These are phyloP conservation scores for Trematosphaeria pertusa DNA, from an alignment of 2,329 filamentous ascomycete genomes.

Conservation along the genomic window DNA sequence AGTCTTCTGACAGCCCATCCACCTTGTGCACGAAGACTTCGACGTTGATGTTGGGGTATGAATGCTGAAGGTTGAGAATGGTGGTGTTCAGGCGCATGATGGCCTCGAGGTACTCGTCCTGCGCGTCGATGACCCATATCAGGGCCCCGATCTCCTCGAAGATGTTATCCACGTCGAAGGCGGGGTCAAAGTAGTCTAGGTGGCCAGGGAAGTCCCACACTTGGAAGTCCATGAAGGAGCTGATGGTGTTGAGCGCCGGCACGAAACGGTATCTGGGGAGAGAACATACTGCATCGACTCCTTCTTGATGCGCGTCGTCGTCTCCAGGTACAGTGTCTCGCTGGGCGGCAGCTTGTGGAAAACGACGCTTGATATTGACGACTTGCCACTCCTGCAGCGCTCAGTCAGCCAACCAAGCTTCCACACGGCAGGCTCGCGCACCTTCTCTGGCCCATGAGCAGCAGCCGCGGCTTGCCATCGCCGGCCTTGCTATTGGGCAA, in stretches of 20 bases:
- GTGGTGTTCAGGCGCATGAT: constrained; percentile 86
- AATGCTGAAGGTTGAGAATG: constrained; percentile 85
- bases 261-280: not conserved
- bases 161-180: constrained; percentile 89
- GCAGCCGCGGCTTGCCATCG: constrained; percentile 78
- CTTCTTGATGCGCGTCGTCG: constrained; percentile 91
- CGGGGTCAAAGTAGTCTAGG: constrained; percentile 88
- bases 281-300: constrained; percentile 86
- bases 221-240: constrained; percentile 99
- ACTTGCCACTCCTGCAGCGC: constrained; percentile 84
- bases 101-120: constrained; percentile 95
- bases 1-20: constrained; percentile 95
- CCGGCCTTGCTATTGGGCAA: constrained; percentile 58
- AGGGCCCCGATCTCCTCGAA: constrained; percentile 93
- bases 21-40: constrained; percentile 99
- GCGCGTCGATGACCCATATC: constrained; percentile 98
- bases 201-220: constrained; percentile 98
- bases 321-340: constrained; percentile 94
- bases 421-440: constrained; percentile 52
- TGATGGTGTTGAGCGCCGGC: constrained; percentile 46
- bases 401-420: constrained; percentile 18
- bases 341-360: constrained; percentile 97
- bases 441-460: constrained; percentile 96
- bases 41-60: constrained; percentile 92
- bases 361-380: constrained; percentile 98